A percentile compares a stretch with the other conserved stretches of the same genome.
phyloP scores from a whole-genome alignment of 2,329 filamentous ascomycete species.

The Fusarium napiforme region DNA sequence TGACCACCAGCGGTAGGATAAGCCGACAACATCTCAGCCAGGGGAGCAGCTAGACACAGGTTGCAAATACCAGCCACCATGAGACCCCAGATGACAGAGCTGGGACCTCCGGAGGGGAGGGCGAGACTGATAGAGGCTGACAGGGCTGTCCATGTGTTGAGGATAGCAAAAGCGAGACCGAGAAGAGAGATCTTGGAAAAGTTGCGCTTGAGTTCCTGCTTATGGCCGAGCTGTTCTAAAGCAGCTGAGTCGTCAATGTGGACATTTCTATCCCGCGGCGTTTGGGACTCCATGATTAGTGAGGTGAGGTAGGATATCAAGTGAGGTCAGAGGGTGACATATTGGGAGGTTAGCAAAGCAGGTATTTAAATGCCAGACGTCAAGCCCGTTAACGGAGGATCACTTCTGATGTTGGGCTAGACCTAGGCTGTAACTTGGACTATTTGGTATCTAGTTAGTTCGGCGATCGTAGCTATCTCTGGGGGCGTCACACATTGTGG shows the following conservation, averaged over 20 bases:
- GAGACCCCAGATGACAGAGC: slow-evolving; percentile 78
- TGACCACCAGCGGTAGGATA: slow-evolving; percentile 70
- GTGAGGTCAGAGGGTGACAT: background rate
- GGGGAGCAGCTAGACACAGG: slow-evolving; percentile 72
- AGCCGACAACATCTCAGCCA: slow-evolving; percentile 77
- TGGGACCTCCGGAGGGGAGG: slow-evolving; percentile 76
- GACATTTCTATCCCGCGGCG: slow-evolving; percentile 29
- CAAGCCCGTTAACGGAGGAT: slow-evolving; percentile 25
- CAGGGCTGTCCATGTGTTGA: slow-evolving; percentile 63
- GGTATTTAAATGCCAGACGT: slow-evolving; percentile 8
- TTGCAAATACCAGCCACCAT: slow-evolving; percentile 73
- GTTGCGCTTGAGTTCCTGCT: slow-evolving; percentile 61
- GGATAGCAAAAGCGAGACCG: slow-evolving; percentile 60
- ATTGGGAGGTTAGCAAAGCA: background rate
- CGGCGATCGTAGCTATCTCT: slow-evolving; percentile 20
- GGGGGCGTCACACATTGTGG: slow-evolving; percentile 8
- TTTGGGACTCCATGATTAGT: slow-evolving; percentile 35
- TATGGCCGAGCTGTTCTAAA: slow-evolving; percentile 59
- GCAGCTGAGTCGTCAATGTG: slow-evolving; percentile 50
- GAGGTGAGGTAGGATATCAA: background rate
- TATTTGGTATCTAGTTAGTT: background rate
- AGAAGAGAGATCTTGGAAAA: slow-evolving; percentile 62
- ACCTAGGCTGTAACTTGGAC: slow-evolving; percentile 29
- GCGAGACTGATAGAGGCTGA: slow-evolving; percentile 59
- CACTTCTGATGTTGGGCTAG: slow-evolving; percentile 25